Conservation (phyloP, 148 eudicot species). For the Cornus kousa region DNA sequence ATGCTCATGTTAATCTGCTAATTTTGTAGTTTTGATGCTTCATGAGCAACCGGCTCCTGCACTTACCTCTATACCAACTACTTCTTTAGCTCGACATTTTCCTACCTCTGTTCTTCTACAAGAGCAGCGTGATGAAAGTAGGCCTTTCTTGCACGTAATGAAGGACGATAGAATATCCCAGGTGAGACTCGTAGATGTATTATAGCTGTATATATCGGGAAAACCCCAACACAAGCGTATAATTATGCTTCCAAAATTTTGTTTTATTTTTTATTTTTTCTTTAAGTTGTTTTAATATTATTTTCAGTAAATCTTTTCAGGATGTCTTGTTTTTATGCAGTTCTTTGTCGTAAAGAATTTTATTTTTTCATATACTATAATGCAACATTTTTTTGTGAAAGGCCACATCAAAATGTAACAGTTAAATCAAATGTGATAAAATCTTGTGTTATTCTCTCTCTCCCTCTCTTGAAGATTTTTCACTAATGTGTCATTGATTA, state of each 20-base stretch:
- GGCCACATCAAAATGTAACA: neutral
- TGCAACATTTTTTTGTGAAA: neutral
- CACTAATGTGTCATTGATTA: neutral
- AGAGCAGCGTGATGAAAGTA: conserved; percentile 61
- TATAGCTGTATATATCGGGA: neutral
- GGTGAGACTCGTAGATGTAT: conserved; percentile 36
- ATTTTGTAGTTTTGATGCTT: conserved; percentile 52
- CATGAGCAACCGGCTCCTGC: conserved; percentile 56
- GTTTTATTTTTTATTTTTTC: neutral
- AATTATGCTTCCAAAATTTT: neutral
- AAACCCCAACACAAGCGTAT: neutral
- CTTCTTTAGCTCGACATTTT: conserved; percentile 51
- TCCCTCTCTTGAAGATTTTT: neutral
- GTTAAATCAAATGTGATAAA: neutral
- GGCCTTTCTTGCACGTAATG: conserved; percentile 32
- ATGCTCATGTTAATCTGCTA: conserved; percentile 1
- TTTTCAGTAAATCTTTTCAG: neutral
- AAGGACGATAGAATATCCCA: conserved; percentile 53
- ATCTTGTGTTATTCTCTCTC: neutral
- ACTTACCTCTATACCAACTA: conserved; percentile 31
- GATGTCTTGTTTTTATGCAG: neutral
- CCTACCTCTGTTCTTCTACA: conserved; percentile 63
- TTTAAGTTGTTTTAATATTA: neutral
- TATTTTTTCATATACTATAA: neutral
- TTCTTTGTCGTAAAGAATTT: neutral